phyloP scores from a whole-genome alignment of 805 yeast genomes.

The Sungouiozyma intestinalis region DNA sequence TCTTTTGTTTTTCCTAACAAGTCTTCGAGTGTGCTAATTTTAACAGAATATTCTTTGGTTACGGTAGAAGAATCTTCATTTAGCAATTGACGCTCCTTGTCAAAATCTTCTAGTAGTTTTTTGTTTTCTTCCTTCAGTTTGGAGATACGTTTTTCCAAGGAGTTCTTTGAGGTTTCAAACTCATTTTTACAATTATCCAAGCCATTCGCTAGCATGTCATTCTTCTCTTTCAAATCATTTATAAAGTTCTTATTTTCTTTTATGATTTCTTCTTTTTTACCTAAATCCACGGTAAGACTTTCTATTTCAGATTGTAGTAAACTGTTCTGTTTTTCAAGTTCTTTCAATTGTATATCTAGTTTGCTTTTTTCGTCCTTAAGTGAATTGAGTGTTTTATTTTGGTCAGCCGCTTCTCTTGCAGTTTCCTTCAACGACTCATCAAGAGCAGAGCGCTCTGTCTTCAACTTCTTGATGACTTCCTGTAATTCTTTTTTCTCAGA shows the following conservation, averaged over 20 bases:
- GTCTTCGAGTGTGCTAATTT: constrained; percentile 8
- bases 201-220: background rate
- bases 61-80: constrained; percentile 41
- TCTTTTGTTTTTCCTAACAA: background rate
- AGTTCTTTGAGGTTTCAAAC: background rate
- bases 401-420: background rate
- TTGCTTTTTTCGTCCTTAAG: background rate
- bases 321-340: background rate
- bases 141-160: background rate
- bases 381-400: background rate
- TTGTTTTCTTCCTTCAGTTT: background rate
- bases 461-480: constrained; percentile 4
- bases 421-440: background rate
- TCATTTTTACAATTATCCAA: background rate
- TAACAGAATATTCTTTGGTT: constrained; percentile 35
- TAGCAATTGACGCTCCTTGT: constrained; percentile 38
- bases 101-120: constrained; percentile 24
- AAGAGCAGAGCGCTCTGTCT: background rate
- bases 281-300: background rate
- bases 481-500: constrained; percentile 1
- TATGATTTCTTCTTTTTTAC: background rate
- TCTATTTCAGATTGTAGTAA: background rate
- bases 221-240: background rate
- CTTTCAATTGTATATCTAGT: background rate
- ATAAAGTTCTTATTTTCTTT: background rate